phyloP scores from a whole-genome alignment of 108 stramenopile genomes.

The Nitzschia sp. region DNA sequence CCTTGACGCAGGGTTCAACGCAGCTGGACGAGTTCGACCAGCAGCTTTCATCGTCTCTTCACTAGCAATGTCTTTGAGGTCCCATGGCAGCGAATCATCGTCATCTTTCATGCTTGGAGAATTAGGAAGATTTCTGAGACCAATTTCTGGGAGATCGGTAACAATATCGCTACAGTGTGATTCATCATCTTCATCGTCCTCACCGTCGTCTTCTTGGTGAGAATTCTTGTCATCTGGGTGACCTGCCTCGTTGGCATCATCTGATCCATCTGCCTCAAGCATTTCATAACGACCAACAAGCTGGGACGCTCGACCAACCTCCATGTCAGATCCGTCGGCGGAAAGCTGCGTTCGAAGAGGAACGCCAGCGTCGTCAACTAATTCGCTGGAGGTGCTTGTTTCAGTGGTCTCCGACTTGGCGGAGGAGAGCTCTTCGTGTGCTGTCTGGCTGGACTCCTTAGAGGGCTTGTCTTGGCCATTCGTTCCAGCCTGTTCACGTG shows the following conservation, averaged over 20 bases:
- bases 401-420: not conserved
- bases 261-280: slow-evolving; percentile 4
- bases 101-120: slow-evolving; percentile 29
- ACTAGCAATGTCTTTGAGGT: slow-evolving; percentile 28
- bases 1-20: slow-evolving; percentile 10
- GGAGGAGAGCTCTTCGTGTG: too few species aligned
- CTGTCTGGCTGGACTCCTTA: too few species aligned
- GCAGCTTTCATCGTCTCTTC: slow-evolving; percentile 38
- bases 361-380: slow-evolving; percentile 13
- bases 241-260: not conserved
- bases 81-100: slow-evolving; percentile 22
- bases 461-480: too few species aligned
- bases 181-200: not conserved
- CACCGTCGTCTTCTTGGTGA: not conserved
- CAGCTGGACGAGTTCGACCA: slow-evolving; percentile 17
- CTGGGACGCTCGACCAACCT: not conserved
- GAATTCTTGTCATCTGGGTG: not conserved
- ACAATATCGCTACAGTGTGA: slow-evolving; percentile 7
- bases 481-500: too few species aligned
- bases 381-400: not conserved
- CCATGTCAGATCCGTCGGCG: not conserved
- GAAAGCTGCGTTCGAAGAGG: slow-evolving; percentile 10
- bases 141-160: not conserved
- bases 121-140: slow-evolving; percentile 15
- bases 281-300: slow-evolving; percentile 2